Base-by-base conservation (phyloP, 352 stramenopile genomes). In the Pythium folliculosum region DNA sequence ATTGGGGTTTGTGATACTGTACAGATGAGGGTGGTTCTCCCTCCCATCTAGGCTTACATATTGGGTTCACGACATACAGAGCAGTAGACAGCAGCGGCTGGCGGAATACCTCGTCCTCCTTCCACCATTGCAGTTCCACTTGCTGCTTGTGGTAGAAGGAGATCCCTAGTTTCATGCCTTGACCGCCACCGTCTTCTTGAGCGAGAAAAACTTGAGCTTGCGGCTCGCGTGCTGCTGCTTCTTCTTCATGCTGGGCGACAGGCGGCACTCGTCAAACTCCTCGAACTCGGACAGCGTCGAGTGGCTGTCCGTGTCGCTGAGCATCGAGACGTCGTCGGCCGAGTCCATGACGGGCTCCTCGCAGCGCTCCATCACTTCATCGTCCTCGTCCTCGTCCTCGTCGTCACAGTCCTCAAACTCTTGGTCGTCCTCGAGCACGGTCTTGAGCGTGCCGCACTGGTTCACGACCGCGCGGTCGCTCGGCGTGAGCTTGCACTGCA, bases 381-480 rank as follows among this genome's bases (percentile, higher is more conserved):
- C 58, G 3, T 60, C 64, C 3, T 55, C 64, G 8, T 55, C 49
- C 14, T 71, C 53, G 1, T 73, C 67, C 12, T 68, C 59, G 1
- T 60, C 44, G 1, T 60, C 44, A 40, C 66, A 72, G 30, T 72
- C 66, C 53, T 67, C 66, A 40, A 68, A 72, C 53, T 72, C 66
- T 40, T 61, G 25, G 54, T 72, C 66, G 25, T 77, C 74, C 59
- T 81, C 74, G 1, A 77, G 21, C 21, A 81, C 71, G 1, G 74
- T 78, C 44, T 75, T 72, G 23, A 81, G 48, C 37, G 61, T 67
- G 21, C 74, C 74, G 40, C 74, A 81, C 45, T 76, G 74, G 45
- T 67, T 68, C 21, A 81, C 69, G 16, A 65, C 55, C 5, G 63
- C 61, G 19, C 74, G 64, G 23, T 81, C 61, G 19, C 35, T 63